These are phyloP conservation scores for Fusarium oxysporum DNA, from an alignment of 2,329 filamentous ascomycete genomes.

Conservation along the genomic window DNA sequence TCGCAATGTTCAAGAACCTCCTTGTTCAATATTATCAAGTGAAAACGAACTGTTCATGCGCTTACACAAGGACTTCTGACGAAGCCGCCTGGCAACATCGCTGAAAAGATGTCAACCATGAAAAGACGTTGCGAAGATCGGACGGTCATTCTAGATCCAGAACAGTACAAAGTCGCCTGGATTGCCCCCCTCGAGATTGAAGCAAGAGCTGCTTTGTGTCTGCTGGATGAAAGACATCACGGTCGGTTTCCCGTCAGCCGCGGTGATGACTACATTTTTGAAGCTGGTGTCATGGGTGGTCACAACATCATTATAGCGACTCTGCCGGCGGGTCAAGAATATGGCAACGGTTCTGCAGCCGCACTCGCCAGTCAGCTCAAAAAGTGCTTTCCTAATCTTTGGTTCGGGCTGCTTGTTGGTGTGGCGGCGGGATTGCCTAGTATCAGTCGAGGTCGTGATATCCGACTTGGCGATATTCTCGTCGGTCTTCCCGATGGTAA, in stretches of 20 bases:
- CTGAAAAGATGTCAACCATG: not conserved
- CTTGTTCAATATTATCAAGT: not conserved
- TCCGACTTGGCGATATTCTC: conserved; percentile 54
- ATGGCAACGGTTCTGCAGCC: no score
- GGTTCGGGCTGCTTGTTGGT: no score
- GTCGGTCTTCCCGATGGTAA: conserved; percentile 45
- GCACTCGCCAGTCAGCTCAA: no score
- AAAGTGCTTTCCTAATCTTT: no score
- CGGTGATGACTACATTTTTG: conserved; percentile 38
- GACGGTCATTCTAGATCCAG: conserved; percentile 2
- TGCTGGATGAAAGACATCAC: conserved; percentile 49
- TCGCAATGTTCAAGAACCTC: not conserved
- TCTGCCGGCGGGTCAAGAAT: no score
- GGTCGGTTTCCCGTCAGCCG: conserved; percentile 48
- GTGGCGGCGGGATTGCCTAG: conserved; percentile 48
- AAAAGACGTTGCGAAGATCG: no score
- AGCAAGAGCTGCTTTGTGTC: conserved; percentile 48
- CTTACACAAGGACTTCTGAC: no score
- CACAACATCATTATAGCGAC: no score
- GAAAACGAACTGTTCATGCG: not conserved
- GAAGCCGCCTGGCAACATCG: no score
- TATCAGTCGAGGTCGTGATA: conserved; percentile 45
- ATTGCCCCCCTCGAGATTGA: conserved; percentile 55
- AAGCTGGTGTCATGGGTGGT: no score
- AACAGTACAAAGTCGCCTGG: conserved; percentile 51